Evolutionary conservation across 2,329 filamentous ascomycete genomes (phyloP).

Genomic region (Talaromyces sp.): DNA sequence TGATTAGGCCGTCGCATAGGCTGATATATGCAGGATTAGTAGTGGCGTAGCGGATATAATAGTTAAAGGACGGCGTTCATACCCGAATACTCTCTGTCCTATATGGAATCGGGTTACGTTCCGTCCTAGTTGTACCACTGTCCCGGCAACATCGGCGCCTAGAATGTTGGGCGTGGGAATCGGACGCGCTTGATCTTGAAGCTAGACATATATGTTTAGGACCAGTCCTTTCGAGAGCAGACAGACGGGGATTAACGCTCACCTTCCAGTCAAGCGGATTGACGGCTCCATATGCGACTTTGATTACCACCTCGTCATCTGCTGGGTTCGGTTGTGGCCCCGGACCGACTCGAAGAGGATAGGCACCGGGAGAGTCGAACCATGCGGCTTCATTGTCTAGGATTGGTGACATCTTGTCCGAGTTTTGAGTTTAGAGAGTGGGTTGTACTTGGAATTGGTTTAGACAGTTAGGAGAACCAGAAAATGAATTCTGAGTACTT

Average conservation of each 20-base stretch:
- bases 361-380: neutral
- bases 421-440: constrained; percentile 24
- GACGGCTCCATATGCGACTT: constrained; percentile 17
- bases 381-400: constrained; percentile 21
- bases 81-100: constrained; percentile 44
- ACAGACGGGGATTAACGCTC: neutral
- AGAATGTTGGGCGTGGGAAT: constrained; percentile 34
- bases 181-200: constrained; percentile 8
- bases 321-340: constrained; percentile 19
- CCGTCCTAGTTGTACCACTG: constrained; percentile 46
- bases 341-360: constrained; percentile 15
- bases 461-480: neutral
- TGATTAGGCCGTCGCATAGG: constrained; percentile 6
- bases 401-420: neutral
- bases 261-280: constrained; percentile 22
- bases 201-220: neutral
- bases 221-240: neutral
- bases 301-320: constrained; percentile 19
- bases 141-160: constrained; percentile 47
- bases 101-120: constrained; percentile 44
- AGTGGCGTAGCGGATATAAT: neutral
- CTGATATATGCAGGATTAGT: neutral
- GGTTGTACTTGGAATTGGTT: neutral
- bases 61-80: neutral
- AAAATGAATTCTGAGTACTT: neutral